Evolutionary conservation across 2,329 filamentous ascomycete species (phyloP).

Genomic region (Beauveria varroae): DNA sequence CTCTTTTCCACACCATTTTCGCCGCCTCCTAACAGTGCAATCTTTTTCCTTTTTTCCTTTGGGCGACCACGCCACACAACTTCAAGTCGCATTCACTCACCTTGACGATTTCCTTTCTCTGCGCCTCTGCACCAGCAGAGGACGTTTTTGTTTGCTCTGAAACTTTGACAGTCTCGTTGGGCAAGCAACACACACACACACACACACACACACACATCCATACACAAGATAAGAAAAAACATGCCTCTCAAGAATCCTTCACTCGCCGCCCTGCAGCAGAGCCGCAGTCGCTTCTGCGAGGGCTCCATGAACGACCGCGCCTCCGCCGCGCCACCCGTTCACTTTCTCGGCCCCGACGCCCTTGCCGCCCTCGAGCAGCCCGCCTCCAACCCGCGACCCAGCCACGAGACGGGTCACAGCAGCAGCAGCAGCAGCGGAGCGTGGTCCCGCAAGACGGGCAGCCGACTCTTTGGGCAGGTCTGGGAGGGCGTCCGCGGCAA

Average conservation of each 20-base stretch:
- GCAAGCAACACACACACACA: no score
- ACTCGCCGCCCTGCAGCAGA: slow-evolving; percentile 25
- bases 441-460: slow-evolving; percentile 4
- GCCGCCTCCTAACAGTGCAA: no score
- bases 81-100: no score
- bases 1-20: no score
- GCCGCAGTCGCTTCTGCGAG: slow-evolving; percentile 58
- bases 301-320: slow-evolving; percentile 80
- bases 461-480: slow-evolving; percentile 26
- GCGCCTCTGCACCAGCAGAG: no score
- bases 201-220: no score
- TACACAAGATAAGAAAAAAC: no score
- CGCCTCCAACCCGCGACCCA: neutral
- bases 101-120: no score
- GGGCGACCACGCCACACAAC: no score
- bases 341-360: slow-evolving; percentile 48
- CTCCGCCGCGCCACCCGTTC: slow-evolving; percentile 61
- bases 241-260: slow-evolving; percentile 19
- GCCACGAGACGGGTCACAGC: neutral
- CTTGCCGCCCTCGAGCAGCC: slow-evolving; percentile 24
- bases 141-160: neutral
- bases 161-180: no score
- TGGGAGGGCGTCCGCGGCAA: slow-evolving; percentile 31
- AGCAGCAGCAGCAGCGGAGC: slow-evolving; percentile 1
- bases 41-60: no score